These are phyloP conservation scores for Tolypocladium ophioglossoides DNA, from an alignment of 2,329 filamentous ascomycete species.

Conservation along the genomic window DNA sequence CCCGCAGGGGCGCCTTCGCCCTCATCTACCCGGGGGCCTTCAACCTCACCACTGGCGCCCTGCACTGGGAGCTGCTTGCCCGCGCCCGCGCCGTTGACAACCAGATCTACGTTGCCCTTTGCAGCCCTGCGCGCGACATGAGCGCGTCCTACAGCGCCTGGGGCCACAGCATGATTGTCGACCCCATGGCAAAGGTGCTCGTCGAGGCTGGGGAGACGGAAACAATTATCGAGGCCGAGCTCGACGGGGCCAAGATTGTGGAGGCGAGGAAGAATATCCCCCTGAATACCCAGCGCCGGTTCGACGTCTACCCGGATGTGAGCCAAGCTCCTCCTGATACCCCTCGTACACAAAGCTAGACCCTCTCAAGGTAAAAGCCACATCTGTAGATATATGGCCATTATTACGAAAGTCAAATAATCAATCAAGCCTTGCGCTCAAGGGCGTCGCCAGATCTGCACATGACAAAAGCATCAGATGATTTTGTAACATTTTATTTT, in stretches of 20 bases:
- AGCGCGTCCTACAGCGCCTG: constrained; percentile 74
- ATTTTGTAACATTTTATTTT: not conserved
- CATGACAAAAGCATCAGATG: not conserved
- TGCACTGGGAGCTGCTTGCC: constrained; percentile 84
- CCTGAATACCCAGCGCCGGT: constrained; percentile 72
- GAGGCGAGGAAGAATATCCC: constrained; percentile 77
- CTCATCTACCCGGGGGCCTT: constrained; percentile 95
- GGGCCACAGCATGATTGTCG: constrained; percentile 81
- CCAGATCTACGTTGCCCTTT: constrained; percentile 86
- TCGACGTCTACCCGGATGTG: constrained; percentile 92
- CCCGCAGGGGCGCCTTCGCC: constrained; percentile 75
- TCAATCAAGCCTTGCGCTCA: not conserved
- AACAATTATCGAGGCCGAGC: constrained; percentile 61
- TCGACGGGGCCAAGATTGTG: constrained; percentile 58
- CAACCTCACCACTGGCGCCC: constrained; percentile 81
- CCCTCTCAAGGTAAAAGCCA: not conserved
- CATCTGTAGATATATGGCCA: not conserved
- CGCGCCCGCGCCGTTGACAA: constrained; percentile 84
- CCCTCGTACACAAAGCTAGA: not conserved
- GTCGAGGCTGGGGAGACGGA: constrained; percentile 70
- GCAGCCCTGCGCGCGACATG: constrained; percentile 78
- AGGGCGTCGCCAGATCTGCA: not conserved
- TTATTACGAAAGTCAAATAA: too few species aligned
- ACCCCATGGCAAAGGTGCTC: constrained; percentile 79
- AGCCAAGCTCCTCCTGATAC: constrained; percentile 26